Evolutionary conservation across 108 stramenopile genomes (phyloP), one percentile per base, ranked within the genome.

Genomic region (Hondaea fermentalgiana): DNA sequence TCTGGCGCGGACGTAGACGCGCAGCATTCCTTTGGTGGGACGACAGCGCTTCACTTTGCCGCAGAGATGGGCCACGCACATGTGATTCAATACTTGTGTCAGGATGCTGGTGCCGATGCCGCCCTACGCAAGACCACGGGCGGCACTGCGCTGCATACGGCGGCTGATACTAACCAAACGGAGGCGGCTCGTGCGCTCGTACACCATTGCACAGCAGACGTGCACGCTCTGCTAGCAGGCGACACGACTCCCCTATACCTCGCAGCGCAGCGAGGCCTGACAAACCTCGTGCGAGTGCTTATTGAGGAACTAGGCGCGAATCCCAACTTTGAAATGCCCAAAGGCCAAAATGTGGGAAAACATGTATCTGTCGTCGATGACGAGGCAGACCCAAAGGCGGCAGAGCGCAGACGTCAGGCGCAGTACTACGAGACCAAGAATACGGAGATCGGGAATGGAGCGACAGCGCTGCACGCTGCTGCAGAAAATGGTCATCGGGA

Each of bases 401-500:
- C 76, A 19, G 51, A 6, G 23, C 19, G 51, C 44, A 12, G 76
- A 47, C 12, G n/a, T 6, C 76, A 83, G n/a, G 76, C 76, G 28
- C 76, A 83, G 49, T 83, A 21, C 28, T 83, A 83, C 28, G 76
- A 83, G n/a, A 12, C n/a, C 23, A 47, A 23, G n/a, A 83, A 83
- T 53, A 83, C 76, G 12, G 76, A 83, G 23, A 53, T 83, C 25
- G 76, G 76, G 10, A 83, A 83, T 35, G 76, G 76, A 12, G 76
- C 76, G 43, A 83, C 76, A 6, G 76, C 76, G n/a, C 49, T 83
- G 51, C 76, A 83, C 51, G 76, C 76, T 21, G 76, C 76, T 6
- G 76, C 76, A 8, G 76, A 83, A 23, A 83, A 83, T 4, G 76
- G 76, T 12, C 51, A 53, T 35, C 45, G 51, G 6, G 17, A 35